These are phyloP conservation scores for Flaveria sonorensis DNA, from an alignment of 129 eudicot genomes.

Conservation along the genomic window DNA sequence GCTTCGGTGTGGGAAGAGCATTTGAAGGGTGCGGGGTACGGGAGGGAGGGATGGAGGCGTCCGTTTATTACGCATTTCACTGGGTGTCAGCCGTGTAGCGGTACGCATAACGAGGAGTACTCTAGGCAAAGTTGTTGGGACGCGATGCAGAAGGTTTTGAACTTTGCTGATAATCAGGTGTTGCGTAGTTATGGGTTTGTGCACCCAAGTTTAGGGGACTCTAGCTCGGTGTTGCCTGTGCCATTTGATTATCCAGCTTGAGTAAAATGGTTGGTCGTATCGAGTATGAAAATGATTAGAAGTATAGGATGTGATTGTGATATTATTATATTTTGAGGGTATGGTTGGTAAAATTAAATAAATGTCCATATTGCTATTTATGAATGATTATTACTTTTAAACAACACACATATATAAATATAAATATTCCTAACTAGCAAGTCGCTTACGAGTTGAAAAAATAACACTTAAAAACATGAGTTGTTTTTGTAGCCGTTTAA, in stretches of 20 bases:
- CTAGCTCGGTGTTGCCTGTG: constrained; percentile 22
- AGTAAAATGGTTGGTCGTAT: not conserved
- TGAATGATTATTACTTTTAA: too few species aligned
- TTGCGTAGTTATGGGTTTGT: constrained; percentile 48
- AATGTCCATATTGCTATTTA: not conserved
- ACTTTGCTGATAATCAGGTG: constrained; percentile 75
- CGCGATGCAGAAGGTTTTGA: constrained; percentile 60
- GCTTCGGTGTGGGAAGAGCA: constrained; percentile 49
- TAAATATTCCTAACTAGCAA: too few species aligned
- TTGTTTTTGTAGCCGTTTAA: too few species aligned
- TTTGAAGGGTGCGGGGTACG: constrained; percentile 49
- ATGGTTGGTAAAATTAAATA: not conserved
- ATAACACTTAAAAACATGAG: too few species aligned
- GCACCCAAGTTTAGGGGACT: constrained; percentile 36
- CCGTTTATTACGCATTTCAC: constrained; percentile 78
- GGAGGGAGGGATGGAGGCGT: constrained; percentile 51
- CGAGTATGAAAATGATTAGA: not conserved
- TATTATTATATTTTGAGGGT: too few species aligned
- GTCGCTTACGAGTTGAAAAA: too few species aligned
- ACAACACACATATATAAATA: too few species aligned
- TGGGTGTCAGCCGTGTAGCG: constrained; percentile 71
- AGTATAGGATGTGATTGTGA: not conserved
- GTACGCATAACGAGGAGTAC: constrained; percentile 47
- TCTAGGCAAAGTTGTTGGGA: constrained; percentile 42
- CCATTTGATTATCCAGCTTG: constrained; percentile 42